Base-by-base conservation (phyloP, 75 land plant species). In the Cryptomeria japonica region DNA sequence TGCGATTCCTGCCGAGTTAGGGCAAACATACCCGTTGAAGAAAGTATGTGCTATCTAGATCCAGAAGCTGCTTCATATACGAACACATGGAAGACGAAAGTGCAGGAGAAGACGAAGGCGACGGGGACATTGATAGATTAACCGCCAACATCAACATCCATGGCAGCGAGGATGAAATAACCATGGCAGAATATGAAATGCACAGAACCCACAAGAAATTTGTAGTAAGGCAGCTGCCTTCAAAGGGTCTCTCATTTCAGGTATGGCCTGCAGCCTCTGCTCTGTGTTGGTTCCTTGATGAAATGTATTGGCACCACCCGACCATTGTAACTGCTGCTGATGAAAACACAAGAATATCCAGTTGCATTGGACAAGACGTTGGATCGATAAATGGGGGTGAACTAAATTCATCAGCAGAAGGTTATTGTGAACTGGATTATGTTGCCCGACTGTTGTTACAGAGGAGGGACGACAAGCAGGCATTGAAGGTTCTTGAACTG, bases 241-340 rank as follows among this genome's bases (percentile, higher is more conserved):
- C 92, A 32, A 89, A 88, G 68, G 99, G 99, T 42, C 91, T 97
- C 68, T 93, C 99, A 25, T 97, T 97, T 91, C 96, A 97, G 95
- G 93, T 96, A 83, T 97, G 99, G 99, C 99, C 99, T 14, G 99
- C 99, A 49, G 99, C 99, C 84, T 85, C 94, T 73, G 93, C 95
- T 38, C 90, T 97, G 73, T 93, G 95, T 92, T 90, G 90, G 87
- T 92, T 94, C 88, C 89, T 97, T 82, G 95, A 97, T 88, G 84
- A 82, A 82, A 44, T 46, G 31, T 82, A 46, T 82, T 82, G 53
- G 84, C 84, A 82, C 47, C 34, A 44, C 5, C 32, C 47, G 3
- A 53, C 32, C 46, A n/a, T 82, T 46, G n/a, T 82, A 82, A 82
- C 84, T 38, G 11, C 32, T n/a, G 12, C 1, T 44, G 25, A 44